These are phyloP conservation scores for Colletotrichum chrysophilum DNA, from an alignment of 2,329 filamentous ascomycete species.

Conservation along the genomic window DNA sequence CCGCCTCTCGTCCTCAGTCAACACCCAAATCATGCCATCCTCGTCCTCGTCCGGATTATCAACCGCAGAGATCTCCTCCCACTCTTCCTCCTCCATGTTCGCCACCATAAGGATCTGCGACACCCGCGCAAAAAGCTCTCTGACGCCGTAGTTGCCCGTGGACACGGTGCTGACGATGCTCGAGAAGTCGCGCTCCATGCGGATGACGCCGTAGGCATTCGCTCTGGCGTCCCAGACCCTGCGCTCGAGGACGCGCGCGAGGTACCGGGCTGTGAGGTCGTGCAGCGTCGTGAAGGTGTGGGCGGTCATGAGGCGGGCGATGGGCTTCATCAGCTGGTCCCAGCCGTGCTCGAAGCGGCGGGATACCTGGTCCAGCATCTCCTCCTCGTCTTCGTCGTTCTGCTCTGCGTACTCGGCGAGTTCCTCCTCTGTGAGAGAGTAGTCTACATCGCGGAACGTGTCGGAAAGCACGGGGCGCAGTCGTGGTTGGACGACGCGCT, in stretches of 20 bases:
- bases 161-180: slow-evolving; percentile 74
- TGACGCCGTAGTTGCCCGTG: slow-evolving; percentile 75
- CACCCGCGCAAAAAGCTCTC: slow-evolving; percentile 78
- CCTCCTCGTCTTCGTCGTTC: slow-evolving; percentile 59
- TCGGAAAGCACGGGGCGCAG: slow-evolving; percentile 85
- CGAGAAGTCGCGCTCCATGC: slow-evolving; percentile 83
- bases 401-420: slow-evolving; percentile 59
- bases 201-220: slow-evolving; percentile 80
- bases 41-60: slow-evolving; percentile 45
- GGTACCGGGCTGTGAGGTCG: slow-evolving; percentile 73
- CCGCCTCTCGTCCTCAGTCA: slow-evolving; percentile 75
- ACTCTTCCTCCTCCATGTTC: slow-evolving; percentile 96
- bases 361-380: slow-evolving; percentile 70
- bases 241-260: slow-evolving; percentile 84
- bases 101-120: slow-evolving; percentile 84
- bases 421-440: slow-evolving; percentile 71
- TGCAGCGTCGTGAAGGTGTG: slow-evolving; percentile 79
- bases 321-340: slow-evolving; percentile 83
- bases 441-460: slow-evolving; percentile 91
- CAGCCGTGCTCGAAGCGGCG: slow-evolving; percentile 84
- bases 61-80: slow-evolving; percentile 71
- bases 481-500: slow-evolving; percentile 84
- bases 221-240: slow-evolving; percentile 81
- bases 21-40: slow-evolving; percentile 73
- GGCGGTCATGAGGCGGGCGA: slow-evolving; percentile 83